Evolutionary conservation across 495 filamentous ascomycete species (phyloP).

Genomic region (Amniculicola lignicola): DNA sequence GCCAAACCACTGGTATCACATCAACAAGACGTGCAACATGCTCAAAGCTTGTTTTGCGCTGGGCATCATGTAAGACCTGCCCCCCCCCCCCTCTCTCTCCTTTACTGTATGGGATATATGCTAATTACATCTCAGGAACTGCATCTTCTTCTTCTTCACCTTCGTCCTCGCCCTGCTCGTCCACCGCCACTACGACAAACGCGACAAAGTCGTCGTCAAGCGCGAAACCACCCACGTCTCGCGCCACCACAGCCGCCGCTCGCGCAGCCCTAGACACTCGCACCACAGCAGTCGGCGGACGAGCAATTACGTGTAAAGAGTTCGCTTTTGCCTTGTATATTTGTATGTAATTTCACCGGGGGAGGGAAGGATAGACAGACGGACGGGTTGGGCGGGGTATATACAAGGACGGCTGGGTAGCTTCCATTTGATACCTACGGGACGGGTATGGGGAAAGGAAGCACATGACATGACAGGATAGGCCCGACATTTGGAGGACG

Average conservation of each 20-base stretch:
- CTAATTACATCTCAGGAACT: slow-evolving; percentile 48
- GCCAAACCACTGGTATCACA: slow-evolving; percentile 46
- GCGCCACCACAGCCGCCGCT: slow-evolving; percentile 33
- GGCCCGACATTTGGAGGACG: too few species aligned
- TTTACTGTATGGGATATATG: not conserved
- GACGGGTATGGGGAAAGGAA: too few species aligned
- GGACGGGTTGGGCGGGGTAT: too few species aligned
- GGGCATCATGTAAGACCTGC: slow-evolving; percentile 69
- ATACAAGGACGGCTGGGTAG: too few species aligned
- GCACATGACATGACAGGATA: too few species aligned
- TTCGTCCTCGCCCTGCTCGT: slow-evolving; percentile 44
- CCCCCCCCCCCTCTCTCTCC: too few species aligned
- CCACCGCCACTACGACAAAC: slow-evolving; percentile 37
- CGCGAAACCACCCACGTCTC: slow-evolving; percentile 37
- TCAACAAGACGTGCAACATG: slow-evolving; percentile 81
- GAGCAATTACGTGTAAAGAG: slow-evolving; percentile 32
- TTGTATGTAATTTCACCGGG: too few species aligned
- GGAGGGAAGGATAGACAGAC: too few species aligned
- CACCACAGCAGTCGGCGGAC: slow-evolving; percentile 36
- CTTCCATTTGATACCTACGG: too few species aligned
- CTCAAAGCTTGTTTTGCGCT: slow-evolving; percentile 83
- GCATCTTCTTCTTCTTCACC: slow-evolving; percentile 76
- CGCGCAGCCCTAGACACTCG: slow-evolving; percentile 37
- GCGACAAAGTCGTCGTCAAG: slow-evolving; percentile 40
- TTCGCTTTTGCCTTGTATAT: too few species aligned